phyloP scores from a whole-genome alignment of 805 yeast species.

The Lipomyces lipofer region DNA sequence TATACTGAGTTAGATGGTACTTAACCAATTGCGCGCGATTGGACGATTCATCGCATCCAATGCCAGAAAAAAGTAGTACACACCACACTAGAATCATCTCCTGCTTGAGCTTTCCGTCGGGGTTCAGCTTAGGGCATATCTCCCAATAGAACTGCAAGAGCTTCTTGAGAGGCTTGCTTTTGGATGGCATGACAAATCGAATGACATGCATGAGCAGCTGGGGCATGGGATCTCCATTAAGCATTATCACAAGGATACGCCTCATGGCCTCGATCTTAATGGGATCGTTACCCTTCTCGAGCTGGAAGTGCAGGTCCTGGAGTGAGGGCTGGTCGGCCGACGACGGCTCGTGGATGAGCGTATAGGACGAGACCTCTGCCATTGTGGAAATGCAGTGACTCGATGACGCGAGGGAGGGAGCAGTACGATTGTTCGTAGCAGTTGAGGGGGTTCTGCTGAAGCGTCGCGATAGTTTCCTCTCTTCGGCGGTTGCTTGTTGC shows the following conservation, averaged over 20 bases:
- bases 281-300: slow-evolving; percentile 89
- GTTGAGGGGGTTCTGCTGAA: too few relatives aligned
- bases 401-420: too few relatives aligned
- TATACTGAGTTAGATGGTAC: background rate
- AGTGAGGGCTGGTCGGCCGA: slow-evolving; percentile 48
- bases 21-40: background rate
- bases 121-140: slow-evolving; percentile 87
- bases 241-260: slow-evolving; percentile 76
- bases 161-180: slow-evolving; percentile 85
- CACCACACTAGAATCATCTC: slow-evolving; percentile 95
- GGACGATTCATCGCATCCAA: background rate
- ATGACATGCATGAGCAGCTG: slow-evolving; percentile 94
- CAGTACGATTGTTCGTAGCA: too few relatives aligned
- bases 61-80: background rate
- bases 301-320: slow-evolving; percentile 69
- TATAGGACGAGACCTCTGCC: slow-evolving; percentile 30
- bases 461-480: too few relatives aligned
- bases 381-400: too few relatives aligned
- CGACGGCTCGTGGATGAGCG: slow-evolving; percentile 32
- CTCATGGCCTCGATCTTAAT: slow-evolving; percentile 89
- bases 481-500: too few relatives aligned
- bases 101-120: slow-evolving; percentile 88
- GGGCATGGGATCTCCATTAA: slow-evolving; percentile 91
- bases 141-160: slow-evolving; percentile 96
- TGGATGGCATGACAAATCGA: slow-evolving; percentile 96